phyloP scores from a whole-genome alignment of 768 basidiomycete genomes.

The Mycena galopus region DNA sequence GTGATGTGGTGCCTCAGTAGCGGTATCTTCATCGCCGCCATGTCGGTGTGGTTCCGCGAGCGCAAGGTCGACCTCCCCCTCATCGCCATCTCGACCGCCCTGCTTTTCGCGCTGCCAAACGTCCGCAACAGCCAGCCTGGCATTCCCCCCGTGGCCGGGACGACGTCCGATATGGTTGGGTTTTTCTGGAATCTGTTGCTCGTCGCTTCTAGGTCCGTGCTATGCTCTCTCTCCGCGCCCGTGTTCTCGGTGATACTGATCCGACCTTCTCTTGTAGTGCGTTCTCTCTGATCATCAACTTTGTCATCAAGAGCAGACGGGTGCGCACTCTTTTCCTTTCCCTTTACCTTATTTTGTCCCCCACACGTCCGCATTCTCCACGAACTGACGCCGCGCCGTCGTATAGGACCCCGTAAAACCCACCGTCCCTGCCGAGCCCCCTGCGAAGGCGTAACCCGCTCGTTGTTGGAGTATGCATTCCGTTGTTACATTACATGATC shows the following conservation, averaged over 20 bases:
- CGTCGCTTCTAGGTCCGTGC: conserved; percentile 7
- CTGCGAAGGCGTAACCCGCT: too few species aligned
- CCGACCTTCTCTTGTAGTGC: background rate
- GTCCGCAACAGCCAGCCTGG: conserved; percentile 31
- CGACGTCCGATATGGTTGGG: conserved; percentile 19
- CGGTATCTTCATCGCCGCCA: conserved; percentile 20
- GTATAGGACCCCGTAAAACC: too few species aligned
- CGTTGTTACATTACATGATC: too few species aligned
- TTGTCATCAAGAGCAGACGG: background rate
- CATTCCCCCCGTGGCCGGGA: conserved; percentile 19
- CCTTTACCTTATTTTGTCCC: too few species aligned
- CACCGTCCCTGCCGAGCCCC: too few species aligned
- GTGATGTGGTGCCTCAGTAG: too few species aligned
- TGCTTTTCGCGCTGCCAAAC: conserved; percentile 30
- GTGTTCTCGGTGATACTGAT: too few species aligned
- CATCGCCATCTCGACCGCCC: conserved; percentile 25
- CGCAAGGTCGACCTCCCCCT: conserved; percentile 19
- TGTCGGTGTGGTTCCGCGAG: conserved; percentile 21
- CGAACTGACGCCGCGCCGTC: too few species aligned
- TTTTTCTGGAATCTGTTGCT: conserved; percentile 24
- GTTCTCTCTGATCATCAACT: background rate
- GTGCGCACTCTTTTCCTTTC: too few species aligned
- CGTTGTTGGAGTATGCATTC: too few species aligned
- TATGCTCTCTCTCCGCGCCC: too few species aligned
- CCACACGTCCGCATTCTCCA: too few species aligned